Evolutionary conservation across 306 rosid species (phyloP).

Genomic region (Trifolium dubium): DNA sequence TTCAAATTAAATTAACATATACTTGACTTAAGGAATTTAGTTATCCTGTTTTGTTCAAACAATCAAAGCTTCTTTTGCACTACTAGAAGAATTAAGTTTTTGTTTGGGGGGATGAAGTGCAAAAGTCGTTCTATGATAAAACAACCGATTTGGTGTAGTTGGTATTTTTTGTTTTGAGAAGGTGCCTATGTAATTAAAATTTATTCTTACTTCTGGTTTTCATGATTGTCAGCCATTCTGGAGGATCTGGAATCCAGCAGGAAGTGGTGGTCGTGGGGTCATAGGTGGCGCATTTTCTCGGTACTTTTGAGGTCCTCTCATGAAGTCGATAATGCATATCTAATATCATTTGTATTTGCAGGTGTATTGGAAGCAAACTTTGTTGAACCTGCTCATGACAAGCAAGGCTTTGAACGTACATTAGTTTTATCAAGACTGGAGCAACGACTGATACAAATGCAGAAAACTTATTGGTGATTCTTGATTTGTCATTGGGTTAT

Average conservation of each 20-base stretch:
- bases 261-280: constrained; percentile 98
- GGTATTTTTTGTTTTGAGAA: constrained; percentile 26
- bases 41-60: constrained; percentile 10
- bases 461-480: constrained; percentile 83
- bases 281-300: constrained; percentile 64
- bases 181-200: constrained; percentile 19
- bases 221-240: constrained; percentile 84
- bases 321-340: constrained; percentile 16
- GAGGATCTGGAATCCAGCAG: constrained; percentile 99
- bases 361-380: constrained; percentile 98
- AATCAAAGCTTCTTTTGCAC: constrained; percentile 29
- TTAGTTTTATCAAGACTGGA: constrained; percentile 86
- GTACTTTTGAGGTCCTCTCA: constrained; percentile 10
- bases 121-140: constrained; percentile 30
- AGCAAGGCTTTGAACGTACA: constrained; percentile 99
- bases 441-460: constrained; percentile 73
- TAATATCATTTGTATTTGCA: constrained; percentile 48
- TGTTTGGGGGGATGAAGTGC: background rate
- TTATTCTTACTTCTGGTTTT: constrained; percentile 41
- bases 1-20: constrained; percentile 5
- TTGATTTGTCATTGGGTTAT: constrained; percentile 25
- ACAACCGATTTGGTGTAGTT: constrained; percentile 9
- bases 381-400: constrained; percentile 99
- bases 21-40: background rate
- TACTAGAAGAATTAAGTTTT: constrained; percentile 1